Evolutionary conservation across 2,329 filamentous ascomycete species (phyloP), one percentile per base, ranked within the genome.

Genomic region (Ascochyta rabiei): DNA sequence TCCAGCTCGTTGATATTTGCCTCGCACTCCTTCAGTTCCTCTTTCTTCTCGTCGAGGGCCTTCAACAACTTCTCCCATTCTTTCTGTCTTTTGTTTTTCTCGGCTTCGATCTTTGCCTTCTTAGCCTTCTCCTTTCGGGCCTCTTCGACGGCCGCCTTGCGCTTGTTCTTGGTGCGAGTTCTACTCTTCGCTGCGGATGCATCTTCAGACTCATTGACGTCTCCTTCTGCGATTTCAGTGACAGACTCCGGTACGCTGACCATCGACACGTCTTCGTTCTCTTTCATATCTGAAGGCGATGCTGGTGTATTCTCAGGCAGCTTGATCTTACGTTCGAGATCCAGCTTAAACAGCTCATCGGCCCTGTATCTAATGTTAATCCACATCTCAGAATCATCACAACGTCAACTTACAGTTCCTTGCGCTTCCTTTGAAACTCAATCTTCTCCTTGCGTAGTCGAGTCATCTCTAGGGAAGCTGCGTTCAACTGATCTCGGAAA

Each of bases 361-460:
- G 87, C 77, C 7, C 89, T 91, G 26, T 37, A 2, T n/a, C 23
- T 4, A 19, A 8, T 18, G 34, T 64, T 46, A 66, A 45, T 33
- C n/a, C 15, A 16, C 23, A 9, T 33, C 56, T 31, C 56, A 33
- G 21, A 9, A 4, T 16, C 31, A 15, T 26, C 24, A n/a, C 24
- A 13, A 13, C 12, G 44, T 21, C 15, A 23, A 80, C 83, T 77
- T 78, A 84, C 80, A 80, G 76, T 62, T 79, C 76, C 73, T 87
- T 89, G 60, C 89, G 87, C 64, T 89, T 86, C 61, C 92, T 86
- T 76, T 98, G 93, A 76, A 87, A 89, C 62, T 96, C 91, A 57
- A 97, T 96, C 79, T 96, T 97, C 72, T 96, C 90, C 75, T 99
- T 99, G 44, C 95, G 88, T 69, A 96, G 91, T 49, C 87, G 86